These are phyloP conservation scores for Fistulina hepatica DNA, from an alignment of 1,284 basidiomycete species.

Conservation along the genomic window DNA sequence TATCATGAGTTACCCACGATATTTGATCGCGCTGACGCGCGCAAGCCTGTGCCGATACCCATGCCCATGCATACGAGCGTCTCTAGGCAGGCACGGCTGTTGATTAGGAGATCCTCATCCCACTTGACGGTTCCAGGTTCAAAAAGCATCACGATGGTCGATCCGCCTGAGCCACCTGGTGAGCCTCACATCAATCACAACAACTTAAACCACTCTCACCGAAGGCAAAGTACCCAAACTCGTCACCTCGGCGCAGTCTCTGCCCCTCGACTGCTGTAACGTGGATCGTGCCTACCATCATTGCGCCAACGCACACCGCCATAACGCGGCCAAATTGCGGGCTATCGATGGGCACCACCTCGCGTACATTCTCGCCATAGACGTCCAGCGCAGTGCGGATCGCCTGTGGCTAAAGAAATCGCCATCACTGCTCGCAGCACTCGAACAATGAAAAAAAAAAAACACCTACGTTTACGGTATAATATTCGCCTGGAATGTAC, in stretches of 20 bases:
- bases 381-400: constrained; percentile 79
- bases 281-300: constrained; percentile 90
- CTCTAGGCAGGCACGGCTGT: constrained; percentile 74
- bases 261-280: constrained; percentile 83
- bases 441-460: constrained; percentile 13
- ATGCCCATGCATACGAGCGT: constrained; percentile 83
- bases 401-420: constrained; percentile 55
- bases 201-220: constrained; percentile 37
- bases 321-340: constrained; percentile 82
- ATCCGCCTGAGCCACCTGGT: constrained; percentile 49
- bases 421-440: constrained; percentile 3
- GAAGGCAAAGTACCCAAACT: constrained; percentile 91
- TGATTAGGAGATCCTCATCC: constrained; percentile 87
- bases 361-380: constrained; percentile 88
- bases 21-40: no score
- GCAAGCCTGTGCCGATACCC: constrained; percentile 50
- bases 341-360: constrained; percentile 83
- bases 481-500: constrained; percentile 79
- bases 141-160: constrained; percentile 81
- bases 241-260: constrained; percentile 69
- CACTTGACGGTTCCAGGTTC: constrained; percentile 75
- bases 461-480: constrained; percentile 74
- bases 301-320: constrained; percentile 83
- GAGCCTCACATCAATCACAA: constrained; percentile 6
- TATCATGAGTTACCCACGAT: no score